phyloP scores from a whole-genome alignment of 2,329 filamentous ascomycete species.

The Ascomycota sp. region DNA sequence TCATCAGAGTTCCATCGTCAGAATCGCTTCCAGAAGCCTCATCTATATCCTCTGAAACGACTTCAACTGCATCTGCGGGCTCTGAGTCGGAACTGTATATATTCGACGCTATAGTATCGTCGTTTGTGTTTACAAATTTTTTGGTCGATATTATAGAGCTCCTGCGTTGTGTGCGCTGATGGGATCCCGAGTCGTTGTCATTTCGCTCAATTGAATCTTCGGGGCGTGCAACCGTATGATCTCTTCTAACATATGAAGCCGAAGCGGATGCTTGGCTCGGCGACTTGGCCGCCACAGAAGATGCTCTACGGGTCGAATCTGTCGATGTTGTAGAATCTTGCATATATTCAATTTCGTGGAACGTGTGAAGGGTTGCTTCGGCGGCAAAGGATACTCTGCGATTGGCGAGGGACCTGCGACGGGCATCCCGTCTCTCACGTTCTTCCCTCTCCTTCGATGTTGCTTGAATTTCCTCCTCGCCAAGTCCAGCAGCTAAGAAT shows the following conservation, averaged over 20 bases:
- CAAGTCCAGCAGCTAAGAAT: conserved; percentile 41
- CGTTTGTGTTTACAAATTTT: conserved; percentile 41
- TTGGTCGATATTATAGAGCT: conserved; percentile 44
- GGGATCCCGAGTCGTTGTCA: conserved; percentile 37
- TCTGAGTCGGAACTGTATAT: conserved; percentile 50
- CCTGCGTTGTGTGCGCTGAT: conserved; percentile 34
- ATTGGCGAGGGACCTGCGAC: conserved; percentile 80
- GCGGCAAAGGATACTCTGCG: conserved; percentile 90
- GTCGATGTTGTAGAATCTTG: conserved; percentile 70
- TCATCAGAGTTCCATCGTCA: conserved; percentile 62
- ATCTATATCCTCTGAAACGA: conserved; percentile 29
- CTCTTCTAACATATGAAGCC: conserved; percentile 7
- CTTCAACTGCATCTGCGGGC: conserved; percentile 28
- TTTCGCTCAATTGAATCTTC: conserved; percentile 35
- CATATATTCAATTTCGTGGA: conserved; percentile 76
- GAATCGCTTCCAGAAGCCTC: conserved; percentile 32
- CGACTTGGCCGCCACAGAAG: conserved; percentile 24
- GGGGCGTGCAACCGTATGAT: conserved; percentile 35
- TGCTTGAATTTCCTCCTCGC: conserved; percentile 48
- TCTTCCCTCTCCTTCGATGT: conserved; percentile 48
- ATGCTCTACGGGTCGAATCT: conserved; percentile 53
- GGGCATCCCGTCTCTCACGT: conserved; percentile 58
- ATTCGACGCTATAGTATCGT: conserved; percentile 52
- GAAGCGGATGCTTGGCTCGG: conserved; percentile 3
- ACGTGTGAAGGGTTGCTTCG: conserved; percentile 89